Evolutionary conservation across 2,329 filamentous ascomycete genomes (phyloP), one percentile per base, ranked within the genome.

Genomic region (Anthostomella pinea): DNA sequence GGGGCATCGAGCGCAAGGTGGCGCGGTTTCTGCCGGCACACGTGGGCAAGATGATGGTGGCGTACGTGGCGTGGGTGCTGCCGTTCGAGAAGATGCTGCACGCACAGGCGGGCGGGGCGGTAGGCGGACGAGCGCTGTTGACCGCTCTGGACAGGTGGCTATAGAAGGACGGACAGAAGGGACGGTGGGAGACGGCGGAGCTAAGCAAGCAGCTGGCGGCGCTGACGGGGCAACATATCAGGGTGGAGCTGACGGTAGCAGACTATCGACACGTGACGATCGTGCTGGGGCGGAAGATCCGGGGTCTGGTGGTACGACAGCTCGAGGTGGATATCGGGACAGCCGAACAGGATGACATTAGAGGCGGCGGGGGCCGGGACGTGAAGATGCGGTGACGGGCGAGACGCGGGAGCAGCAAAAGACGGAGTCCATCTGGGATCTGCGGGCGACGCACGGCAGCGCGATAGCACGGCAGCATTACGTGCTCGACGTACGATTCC

Each of bases 11-110:
- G 8, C 25, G 33, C 11, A 35, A 35, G 14, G 21, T 35, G 4
- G 15, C 24, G 2, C 33, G 33, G 13, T 35, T 35, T 19, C 16
- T 35, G 7, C 16, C 11, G 7, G 24, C 15, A 9, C 21, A 15
- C 8, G 25, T 35, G 6, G 15, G 24, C 5, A 15, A 13, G 18
- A 25, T 35, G 14, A 19, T 23, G 26, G n/a, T 26, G 26, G 22
- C 13, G 18, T 26, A 16, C n/a, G 11, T 9, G n/a, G n/a, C n/a
- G 2, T 35, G 4, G 24, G 3, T 35, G 11, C 2, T 35, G 16
- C 16, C 16, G 24, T 35, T 35, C 24, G 24, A 35, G 10, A 27
- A 20, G 23, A 27, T 35, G 16, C 14, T 35, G 13, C 7, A 20
- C 23, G 23, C 13, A 11, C 14, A 14, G 14, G 13, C n/a, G 15